Evolutionary conservation across 352 stramenopile species (phyloP), one percentile per base, ranked within the genome.

Genomic region (Blastocystis sp.): DNA sequence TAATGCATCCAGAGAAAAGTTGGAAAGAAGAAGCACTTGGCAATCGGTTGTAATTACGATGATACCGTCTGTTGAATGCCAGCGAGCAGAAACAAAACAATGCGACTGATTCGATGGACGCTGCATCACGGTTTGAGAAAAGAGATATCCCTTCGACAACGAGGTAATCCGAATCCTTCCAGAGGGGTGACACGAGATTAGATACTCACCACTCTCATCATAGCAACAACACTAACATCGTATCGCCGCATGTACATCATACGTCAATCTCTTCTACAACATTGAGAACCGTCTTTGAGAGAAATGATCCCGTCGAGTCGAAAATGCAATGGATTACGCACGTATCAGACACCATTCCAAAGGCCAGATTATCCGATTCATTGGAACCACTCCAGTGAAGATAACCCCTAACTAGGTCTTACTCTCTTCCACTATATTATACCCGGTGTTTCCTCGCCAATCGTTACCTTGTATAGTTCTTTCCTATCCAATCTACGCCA

Each of bases 141-240:
- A 78, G 46, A 78, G 51, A 27, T 42, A 18, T 24, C 40, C 67
- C 56, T 21, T 3, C 4, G 1, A 3, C 0, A 61, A 21, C 24
- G 67, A 56, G n/a, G 21, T 57, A 40, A 78, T 21, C 6, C 29
- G 42, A 9, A 78, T 4, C 36, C 46, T 56, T 18, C 67, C 67
- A 27, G 46, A 29, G 16, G 67, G 24, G 9, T n/a, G 40, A 16
- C 42, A 11, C 7, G 57, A 32, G 57, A 78, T 34, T 4, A 78
- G 67, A 78, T 34, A 78, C 3, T 32, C 7, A 36, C 67, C 67
- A 38, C 14, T 56, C 3, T 42, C 21, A 61, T 78, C 67, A 61
- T 56, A 78, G 34, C 67, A 78, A 40, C 40, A 56, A 8, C 42
- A 59, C 67, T 78, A 63, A 67, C 32, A 38, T 46, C 44, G 16